A percentile compares a stretch with the other conserved stretches of the same genome.
phyloP scores from a whole-genome alignment of 2,329 filamentous ascomycete genomes.

The Rachicladosporium sp. region DNA sequence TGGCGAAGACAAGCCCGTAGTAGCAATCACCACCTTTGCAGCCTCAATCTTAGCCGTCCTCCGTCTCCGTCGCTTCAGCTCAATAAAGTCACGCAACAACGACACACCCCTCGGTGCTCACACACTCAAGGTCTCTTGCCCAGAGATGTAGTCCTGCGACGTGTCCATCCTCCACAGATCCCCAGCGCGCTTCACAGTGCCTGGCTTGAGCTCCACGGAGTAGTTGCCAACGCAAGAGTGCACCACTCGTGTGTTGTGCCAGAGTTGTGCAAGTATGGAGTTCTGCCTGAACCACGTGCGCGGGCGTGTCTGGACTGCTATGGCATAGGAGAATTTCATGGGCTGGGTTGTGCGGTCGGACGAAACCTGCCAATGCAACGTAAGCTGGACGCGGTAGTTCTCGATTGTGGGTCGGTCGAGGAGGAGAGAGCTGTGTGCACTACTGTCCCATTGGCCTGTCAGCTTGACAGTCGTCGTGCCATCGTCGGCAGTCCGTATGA shows the following conservation, averaged over 20 bases:
- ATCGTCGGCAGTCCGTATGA: constrained; percentile 74
- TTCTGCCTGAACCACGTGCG: constrained; percentile 74
- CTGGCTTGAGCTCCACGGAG: constrained; percentile 71
- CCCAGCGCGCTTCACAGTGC: constrained; percentile 78
- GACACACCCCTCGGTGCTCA: constrained; percentile 89
- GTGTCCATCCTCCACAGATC: constrained; percentile 97
- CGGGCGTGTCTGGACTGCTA: constrained; percentile 72
- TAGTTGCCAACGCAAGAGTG: constrained; percentile 81
- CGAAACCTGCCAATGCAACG: constrained; percentile 71
- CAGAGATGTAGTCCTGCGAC: constrained; percentile 88
- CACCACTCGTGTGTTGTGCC: constrained; percentile 72
- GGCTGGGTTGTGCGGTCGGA: constrained; percentile 76
- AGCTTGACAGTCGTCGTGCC: constrained; percentile 79
- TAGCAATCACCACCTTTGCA: constrained; percentile 48
- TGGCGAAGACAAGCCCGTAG: constrained; percentile 33
- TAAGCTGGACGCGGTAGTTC: constrained; percentile 81
- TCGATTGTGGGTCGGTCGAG: constrained; percentile 91
- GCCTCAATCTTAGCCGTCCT: constrained; percentile 71
- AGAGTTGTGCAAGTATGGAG: constrained; percentile 77
- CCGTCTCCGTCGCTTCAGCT: constrained; percentile 58
- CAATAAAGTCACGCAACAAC: constrained; percentile 76
- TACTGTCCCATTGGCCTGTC: constrained; percentile 93
- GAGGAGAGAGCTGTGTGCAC: constrained; percentile 77
- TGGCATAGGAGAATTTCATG: constrained; percentile 72
- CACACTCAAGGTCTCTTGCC: constrained; percentile 70